Conservation (phyloP, 257 asterid species). For the Mentha longifolia region DNA sequence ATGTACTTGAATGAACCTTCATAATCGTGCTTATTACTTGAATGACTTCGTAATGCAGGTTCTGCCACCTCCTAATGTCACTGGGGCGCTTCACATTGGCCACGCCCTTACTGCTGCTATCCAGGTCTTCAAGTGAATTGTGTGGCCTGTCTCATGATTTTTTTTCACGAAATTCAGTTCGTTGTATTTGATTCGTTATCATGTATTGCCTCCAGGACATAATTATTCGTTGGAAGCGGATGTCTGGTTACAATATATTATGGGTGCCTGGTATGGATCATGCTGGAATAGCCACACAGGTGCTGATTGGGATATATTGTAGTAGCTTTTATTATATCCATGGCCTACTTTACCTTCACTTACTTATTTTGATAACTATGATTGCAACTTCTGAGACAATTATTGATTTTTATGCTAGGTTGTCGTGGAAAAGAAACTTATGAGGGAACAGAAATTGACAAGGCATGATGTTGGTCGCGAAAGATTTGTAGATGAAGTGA, state of each 20-base stretch:
- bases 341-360: constrained; percentile 18
- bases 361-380: constrained; percentile 22
- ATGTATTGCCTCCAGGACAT: constrained; percentile 66
- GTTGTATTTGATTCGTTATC: constrained; percentile 12
- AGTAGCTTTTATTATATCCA: background rate
- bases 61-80: constrained; percentile 94
- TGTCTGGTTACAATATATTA: constrained; percentile 90
- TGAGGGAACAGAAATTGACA: constrained; percentile 72
- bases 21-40: no score
- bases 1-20: no score
- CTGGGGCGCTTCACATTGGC: constrained; percentile 96
- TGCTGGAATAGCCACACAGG: constrained; percentile 99
- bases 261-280: constrained; percentile 99
- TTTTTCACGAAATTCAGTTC: constrained; percentile 12
- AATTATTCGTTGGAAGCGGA: constrained; percentile 90
- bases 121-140: constrained; percentile 53
- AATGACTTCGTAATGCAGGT: constrained; percentile 54
- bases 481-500: constrained; percentile 70
- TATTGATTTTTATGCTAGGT: constrained; percentile 55
- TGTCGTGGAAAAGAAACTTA: constrained; percentile 89
- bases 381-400: constrained; percentile 11
- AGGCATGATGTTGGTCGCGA: constrained; percentile 87
- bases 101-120: constrained; percentile 98
- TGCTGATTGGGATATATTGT: constrained; percentile 27
- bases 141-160: constrained; percentile 20